Evolutionary conservation across 2,329 filamentous ascomycete genomes (phyloP).

Genomic region (Epichloe glyceriae): DNA sequence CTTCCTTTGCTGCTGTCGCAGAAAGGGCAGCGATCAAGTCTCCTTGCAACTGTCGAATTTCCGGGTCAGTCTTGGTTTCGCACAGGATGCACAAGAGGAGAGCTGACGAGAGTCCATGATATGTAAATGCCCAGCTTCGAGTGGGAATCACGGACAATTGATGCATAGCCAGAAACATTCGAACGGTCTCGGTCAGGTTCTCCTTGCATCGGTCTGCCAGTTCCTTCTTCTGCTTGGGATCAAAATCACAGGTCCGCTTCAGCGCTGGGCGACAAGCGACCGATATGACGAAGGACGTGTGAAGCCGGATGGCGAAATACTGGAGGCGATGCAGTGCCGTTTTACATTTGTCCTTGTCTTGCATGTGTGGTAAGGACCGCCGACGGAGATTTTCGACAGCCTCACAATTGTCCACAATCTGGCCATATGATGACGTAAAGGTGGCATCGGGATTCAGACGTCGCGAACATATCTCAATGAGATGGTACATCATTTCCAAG

Average conservation of each 20-base stretch:
- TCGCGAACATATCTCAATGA: slow-evolving; percentile 47
- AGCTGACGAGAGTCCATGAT: slow-evolving; percentile 53
- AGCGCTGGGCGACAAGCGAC: slow-evolving; percentile 52
- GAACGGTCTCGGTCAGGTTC: slow-evolving; percentile 51
- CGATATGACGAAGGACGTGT: slow-evolving; percentile 52
- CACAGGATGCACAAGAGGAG: slow-evolving; percentile 50
- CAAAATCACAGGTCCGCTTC: slow-evolving; percentile 39
- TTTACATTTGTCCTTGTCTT: slow-evolving; percentile 49
- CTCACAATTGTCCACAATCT: slow-evolving; percentile 45
- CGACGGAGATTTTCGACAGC: slow-evolving; percentile 38
- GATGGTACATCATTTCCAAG: slow-evolving; percentile 51
- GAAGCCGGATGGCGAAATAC: slow-evolving; percentile 50
- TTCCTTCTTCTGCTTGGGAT: slow-evolving; percentile 36
- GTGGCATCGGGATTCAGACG: slow-evolving; percentile 42
- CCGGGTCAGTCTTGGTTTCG: slow-evolving; percentile 49
- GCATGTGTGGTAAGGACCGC: slow-evolving; percentile 37
- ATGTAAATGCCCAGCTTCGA: slow-evolving; percentile 55
- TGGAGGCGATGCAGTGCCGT: slow-evolving; percentile 50
- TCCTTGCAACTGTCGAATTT: slow-evolving; percentile 50
- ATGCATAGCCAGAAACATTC: slow-evolving; percentile 58
- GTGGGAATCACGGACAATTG: slow-evolving; percentile 54
- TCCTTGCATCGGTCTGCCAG: slow-evolving; percentile 47
- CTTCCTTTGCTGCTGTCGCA: slow-evolving; percentile 50
- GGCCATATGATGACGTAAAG: slow-evolving; percentile 34
- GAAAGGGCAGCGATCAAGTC: slow-evolving; percentile 51